Percentiles rank a stretch among this genome's conserved stretches.
Conservation (phyloP, 768 basidiomycete species). For the Peribolospora kevripleyi region DNA sequence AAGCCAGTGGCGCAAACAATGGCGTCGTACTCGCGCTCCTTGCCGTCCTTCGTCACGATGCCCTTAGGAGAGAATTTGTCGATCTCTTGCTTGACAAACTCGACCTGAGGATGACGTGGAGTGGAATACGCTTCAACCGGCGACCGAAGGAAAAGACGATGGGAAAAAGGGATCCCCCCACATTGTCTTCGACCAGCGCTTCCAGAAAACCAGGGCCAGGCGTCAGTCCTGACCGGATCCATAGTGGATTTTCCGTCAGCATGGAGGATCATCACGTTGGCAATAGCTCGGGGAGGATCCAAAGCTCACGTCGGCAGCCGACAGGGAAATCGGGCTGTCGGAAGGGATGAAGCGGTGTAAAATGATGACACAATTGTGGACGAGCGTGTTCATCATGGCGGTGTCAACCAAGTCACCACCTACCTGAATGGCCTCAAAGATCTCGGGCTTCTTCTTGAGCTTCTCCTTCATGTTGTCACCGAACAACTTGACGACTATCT, state of each 20-base stretch:
- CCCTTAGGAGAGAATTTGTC: constrained; percentile 31
- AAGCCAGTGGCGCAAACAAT: constrained; percentile 43
- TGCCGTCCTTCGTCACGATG: constrained; percentile 34
- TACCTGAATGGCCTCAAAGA: constrained; percentile 25
- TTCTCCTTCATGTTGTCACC: constrained; percentile 25
- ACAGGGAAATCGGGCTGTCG: neutral
- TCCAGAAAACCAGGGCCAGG: constrained; percentile 46
- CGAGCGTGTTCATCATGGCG: neutral
- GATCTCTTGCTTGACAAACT: constrained; percentile 19
- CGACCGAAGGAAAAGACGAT: neutral
- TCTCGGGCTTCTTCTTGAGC: constrained; percentile 35
- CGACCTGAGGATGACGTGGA: constrained; percentile 17
- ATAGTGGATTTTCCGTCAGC: too few species aligned
- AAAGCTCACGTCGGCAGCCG: neutral
- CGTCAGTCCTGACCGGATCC: constrained; percentile 22
- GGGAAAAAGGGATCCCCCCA: constrained; percentile 11
- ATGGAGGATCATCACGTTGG: too few species aligned
- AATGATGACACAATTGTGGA: constrained; percentile 32
- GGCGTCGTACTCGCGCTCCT: constrained; percentile 32
- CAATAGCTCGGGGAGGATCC: neutral
- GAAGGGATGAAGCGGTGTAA: constrained; percentile 26
- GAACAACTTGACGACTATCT: constrained; percentile 5
- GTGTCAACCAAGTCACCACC: neutral
- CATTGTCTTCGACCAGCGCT: constrained; percentile 38
- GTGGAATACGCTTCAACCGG: neutral